Evolutionary conservation across 2,329 filamentous ascomycete genomes (phyloP).

Genomic region (Fusarium ambrosium): DNA sequence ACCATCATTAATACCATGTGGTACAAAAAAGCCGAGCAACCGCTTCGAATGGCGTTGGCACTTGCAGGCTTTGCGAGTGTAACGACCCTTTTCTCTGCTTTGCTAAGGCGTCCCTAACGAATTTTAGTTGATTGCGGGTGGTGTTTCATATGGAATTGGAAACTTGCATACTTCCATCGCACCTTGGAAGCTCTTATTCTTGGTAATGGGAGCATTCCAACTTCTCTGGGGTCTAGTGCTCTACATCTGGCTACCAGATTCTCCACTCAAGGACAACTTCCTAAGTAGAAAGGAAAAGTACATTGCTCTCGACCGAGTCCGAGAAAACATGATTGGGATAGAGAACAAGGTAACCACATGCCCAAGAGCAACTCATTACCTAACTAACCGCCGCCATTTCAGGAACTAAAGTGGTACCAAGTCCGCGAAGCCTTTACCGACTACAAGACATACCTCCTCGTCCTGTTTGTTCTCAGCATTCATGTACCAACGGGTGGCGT

Average conservation of each 20-base stretch:
- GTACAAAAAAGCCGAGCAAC: conserved; percentile 23
- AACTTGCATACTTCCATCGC: conserved; percentile 39
- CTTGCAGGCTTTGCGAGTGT: conserved; percentile 18
- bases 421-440: conserved; percentile 51
- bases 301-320: conserved; percentile 50
- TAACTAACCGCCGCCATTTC: background rate
- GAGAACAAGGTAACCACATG: conserved; percentile 39
- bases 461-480: conserved; percentile 45
- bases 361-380: background rate
- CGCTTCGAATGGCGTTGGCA: conserved; percentile 13
- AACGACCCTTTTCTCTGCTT: background rate
- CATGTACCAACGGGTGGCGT: conserved; percentile 49
- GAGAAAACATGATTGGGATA: conserved; percentile 53
- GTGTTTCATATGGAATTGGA: conserved; percentile 49
- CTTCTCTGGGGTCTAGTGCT: conserved; percentile 38
- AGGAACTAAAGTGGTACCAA: conserved; percentile 48
- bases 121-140: conserved; percentile 38
- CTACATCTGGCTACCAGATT: conserved; percentile 41
- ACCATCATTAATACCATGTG: conserved; percentile 14
- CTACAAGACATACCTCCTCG: conserved; percentile 50
- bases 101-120: background rate
- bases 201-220: conserved; percentile 41
- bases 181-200: conserved; percentile 50
- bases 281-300: conserved; percentile 47
- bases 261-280: conserved; percentile 46